Conservation (phyloP, 1,284 basidiomycete genomes). For the Sporisorium sorghi region DNA sequence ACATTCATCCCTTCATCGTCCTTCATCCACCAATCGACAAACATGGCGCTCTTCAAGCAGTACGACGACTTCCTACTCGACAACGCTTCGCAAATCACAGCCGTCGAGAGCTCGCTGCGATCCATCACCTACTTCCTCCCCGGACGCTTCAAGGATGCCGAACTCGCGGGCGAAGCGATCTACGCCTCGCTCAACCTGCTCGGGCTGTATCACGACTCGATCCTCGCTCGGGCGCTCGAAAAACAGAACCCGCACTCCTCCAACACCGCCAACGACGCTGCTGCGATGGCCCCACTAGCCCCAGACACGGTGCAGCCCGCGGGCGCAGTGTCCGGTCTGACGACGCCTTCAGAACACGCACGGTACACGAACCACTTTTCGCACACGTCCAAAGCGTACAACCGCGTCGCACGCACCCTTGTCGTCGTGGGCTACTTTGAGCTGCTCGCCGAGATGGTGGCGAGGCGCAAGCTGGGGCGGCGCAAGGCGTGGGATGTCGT, state of each 20-base stretch:
- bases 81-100: conserved; percentile 74
- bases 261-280: background rate
- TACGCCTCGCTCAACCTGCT: conserved; percentile 70
- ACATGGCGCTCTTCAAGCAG: conserved; percentile 57
- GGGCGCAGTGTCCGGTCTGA: conserved; percentile 24
- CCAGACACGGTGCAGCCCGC: too few relatives aligned
- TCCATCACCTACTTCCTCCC: conserved; percentile 94
- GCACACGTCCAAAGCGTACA: conserved; percentile 63
- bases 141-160: conserved; percentile 95
- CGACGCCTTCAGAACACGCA: conserved; percentile 69
- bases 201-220: conserved; percentile 71
- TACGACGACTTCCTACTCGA: conserved; percentile 66
- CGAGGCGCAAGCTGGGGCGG: conserved; percentile 62
- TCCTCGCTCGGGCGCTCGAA: conserved; percentile 67
- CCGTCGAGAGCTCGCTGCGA: conserved; percentile 85
- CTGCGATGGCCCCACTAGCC: background rate
- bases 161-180: conserved; percentile 73
- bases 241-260: conserved; percentile 20
- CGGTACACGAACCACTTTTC: conserved; percentile 70
- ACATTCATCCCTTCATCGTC: too few relatives aligned
- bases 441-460: conserved; percentile 70
- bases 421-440: conserved; percentile 68
- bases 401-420: conserved; percentile 62
- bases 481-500: conserved; percentile 69
- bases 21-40: background rate